A percentile compares a stretch with the other conserved stretches of the same genome.
Evolutionary conservation across 352 stramenopile genomes (phyloP).

Genomic region (Phytopythium montanum): DNA sequence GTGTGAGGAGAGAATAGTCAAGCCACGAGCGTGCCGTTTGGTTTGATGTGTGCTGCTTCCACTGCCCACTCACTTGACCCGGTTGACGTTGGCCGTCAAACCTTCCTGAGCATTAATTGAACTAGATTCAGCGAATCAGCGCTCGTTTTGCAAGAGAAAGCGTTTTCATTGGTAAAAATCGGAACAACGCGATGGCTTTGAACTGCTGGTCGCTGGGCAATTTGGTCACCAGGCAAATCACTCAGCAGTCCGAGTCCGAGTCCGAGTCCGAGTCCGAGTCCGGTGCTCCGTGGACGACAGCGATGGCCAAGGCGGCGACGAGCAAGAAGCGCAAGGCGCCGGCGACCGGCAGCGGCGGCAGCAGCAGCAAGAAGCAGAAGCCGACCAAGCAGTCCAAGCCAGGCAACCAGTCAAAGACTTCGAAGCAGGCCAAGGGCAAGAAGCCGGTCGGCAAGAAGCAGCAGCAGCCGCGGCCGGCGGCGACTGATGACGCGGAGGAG

Average conservation of each 20-base stretch:
- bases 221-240: not conserved
- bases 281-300: not conserved
- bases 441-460: conserved; percentile 24
- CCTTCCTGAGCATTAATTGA: no score
- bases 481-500: conserved; percentile 40
- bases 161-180: no score
- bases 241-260: not conserved
- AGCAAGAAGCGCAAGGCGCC: conserved; percentile 42
- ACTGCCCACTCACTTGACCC: no score
- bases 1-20: no score
- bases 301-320: conserved; percentile 21
- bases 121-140: no score
- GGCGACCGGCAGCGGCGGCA: conserved; percentile 9
- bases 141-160: no score
- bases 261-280: no score
- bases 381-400: not conserved
- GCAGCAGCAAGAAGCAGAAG: conserved; percentile 40
- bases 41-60: no score
- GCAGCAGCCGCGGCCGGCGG: no score
- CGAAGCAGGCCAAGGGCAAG: conserved; percentile 2
- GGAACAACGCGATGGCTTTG: not conserved
- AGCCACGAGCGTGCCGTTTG: no score
- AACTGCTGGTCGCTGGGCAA: not conserved
- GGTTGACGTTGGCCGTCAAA: no score
- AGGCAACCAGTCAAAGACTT: not conserved